These are phyloP conservation scores for Ailanthus altissimus DNA, from an alignment of 345 rosid species.

Conservation along the genomic window DNA sequence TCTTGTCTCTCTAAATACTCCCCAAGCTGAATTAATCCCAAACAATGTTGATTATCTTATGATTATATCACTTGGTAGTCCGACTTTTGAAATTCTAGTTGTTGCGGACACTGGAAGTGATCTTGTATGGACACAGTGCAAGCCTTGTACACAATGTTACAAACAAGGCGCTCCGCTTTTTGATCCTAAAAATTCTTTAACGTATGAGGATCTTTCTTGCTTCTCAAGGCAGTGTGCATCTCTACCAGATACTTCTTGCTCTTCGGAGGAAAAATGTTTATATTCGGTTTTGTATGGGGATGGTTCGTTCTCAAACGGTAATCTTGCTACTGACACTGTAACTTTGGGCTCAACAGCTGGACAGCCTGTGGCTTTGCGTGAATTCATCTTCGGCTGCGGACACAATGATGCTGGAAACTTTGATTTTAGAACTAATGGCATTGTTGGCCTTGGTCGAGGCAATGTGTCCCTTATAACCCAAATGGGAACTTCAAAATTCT, in stretches of 20 bases:
- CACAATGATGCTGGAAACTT: conserved; percentile 44
- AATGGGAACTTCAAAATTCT: conserved; percentile 53
- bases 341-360: conserved; percentile 45
- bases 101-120: conserved; percentile 30
- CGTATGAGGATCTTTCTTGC: conserved; percentile 40
- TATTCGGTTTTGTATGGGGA: conserved; percentile 42
- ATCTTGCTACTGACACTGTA: conserved; percentile 47
- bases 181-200: conserved; percentile 40
- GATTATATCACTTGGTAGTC: conserved; percentile 31
- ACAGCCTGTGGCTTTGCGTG: conserved; percentile 32
- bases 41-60: conserved; percentile 6
- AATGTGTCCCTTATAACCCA: conserved; percentile 48
- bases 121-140: conserved; percentile 42
- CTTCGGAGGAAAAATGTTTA: conserved; percentile 16
- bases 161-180: conserved; percentile 36
- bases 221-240: conserved; percentile 27
- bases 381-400: conserved; percentile 53
- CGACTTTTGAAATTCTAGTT: conserved; percentile 9
- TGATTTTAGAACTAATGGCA: conserved; percentile 40
- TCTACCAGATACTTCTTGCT: conserved; percentile 10
- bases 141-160: conserved; percentile 37
- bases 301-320: conserved; percentile 37
- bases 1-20: background rate
- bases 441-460: conserved; percentile 67
- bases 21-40: background rate